Base-by-base conservation (phyloP, 2,329 filamentous ascomycete genomes). In the Fusarium concolor region DNA sequence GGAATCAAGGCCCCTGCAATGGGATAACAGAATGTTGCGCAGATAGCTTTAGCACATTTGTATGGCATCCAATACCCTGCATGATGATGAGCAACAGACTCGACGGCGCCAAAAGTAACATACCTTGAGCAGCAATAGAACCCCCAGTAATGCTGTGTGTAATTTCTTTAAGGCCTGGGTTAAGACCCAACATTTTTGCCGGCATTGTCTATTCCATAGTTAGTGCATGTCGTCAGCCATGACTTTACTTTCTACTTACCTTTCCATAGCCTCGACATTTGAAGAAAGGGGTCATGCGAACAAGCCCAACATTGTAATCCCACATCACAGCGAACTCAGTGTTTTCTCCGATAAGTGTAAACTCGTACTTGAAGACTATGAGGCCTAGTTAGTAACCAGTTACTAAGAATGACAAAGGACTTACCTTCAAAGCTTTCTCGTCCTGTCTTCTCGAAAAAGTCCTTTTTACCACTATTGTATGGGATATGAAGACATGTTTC, bases 61-160 rank as follows among this genome's bases (percentile, higher is more conserved):
- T 90, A 98, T 3, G 95, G 95, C 87, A 98, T 93, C 96, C 96
- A 99, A 79, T 98, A 99, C 33, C 96, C 94, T 97, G 20, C 10
- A 31, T 42, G 18, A 38, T n/a, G 67, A 42, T 74, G 10, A 70
- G 64, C 26, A 56, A 44, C 33, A 11, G 18, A 20, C n/a, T 20
- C 43, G n/a, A 39, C 17, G 62, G 33, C 10, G 10, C 18, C n/a
- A 4, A 12, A 10, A 14, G 24, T 9, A 20, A 41, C 37, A 39
- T 83, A 94, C 93, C 94, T 89, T 99, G 96, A 52, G 94, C 95
- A 63, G 89, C 89, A 58, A 98, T 89, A 29, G 94, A 90, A 9
- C 96, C 96, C 26, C 96, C 96, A 1, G 96, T 99, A 76, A 98
- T 97, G 78, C 93, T 97, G 77, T 97, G 92, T 28, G 92, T 93